Evolutionary conservation across 176 grass and related monocot genomes (phyloP).

Genomic region (Musa acuminata): DNA sequence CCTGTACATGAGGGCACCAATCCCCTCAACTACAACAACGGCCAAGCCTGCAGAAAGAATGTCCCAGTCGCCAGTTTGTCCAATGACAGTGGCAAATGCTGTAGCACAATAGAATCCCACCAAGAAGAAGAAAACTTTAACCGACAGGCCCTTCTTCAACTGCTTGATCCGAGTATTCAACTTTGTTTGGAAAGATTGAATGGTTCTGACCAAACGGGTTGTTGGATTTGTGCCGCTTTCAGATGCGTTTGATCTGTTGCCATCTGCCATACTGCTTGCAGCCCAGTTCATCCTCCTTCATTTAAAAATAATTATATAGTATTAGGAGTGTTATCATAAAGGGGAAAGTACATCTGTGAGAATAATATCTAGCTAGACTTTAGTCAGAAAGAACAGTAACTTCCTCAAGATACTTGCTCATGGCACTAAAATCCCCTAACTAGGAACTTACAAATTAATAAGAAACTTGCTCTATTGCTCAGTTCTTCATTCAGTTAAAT

Average conservation of each 20-base stretch:
- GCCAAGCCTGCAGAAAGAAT: conserved; percentile 85
- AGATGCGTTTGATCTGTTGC: conserved; percentile 22
- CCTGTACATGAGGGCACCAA: conserved; percentile 85
- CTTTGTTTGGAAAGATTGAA: conserved; percentile 40
- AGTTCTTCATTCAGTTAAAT: too few species aligned
- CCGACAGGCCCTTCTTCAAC: conserved; percentile 37
- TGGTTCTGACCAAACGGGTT: conserved; percentile 45
- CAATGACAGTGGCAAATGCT: conserved; percentile 83
- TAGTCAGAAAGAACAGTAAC: not conserved
- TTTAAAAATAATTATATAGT: not conserved
- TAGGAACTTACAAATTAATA: too few species aligned
- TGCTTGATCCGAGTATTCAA: conserved; percentile 37
- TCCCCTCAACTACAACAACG: conserved; percentile 70
- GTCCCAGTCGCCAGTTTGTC: conserved; percentile 95
- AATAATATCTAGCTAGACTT: not conserved
- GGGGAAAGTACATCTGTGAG: not conserved
- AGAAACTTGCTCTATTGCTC: too few species aligned
- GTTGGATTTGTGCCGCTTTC: conserved; percentile 30
- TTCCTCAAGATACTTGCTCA: not conserved
- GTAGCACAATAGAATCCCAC: conserved; percentile 86
- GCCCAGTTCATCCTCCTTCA: conserved; percentile 26
- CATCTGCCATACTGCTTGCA: conserved; percentile 37
- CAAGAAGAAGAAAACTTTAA: conserved; percentile 84
- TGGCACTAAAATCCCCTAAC: too few species aligned
- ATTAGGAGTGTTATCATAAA: not conserved